A percentile compares a stretch with the other conserved stretches of the same genome.
These are phyloP conservation scores for Scheffersomyces insectosa DNA, from an alignment of 1,139 yeast species.

Conservation along the genomic window DNA sequence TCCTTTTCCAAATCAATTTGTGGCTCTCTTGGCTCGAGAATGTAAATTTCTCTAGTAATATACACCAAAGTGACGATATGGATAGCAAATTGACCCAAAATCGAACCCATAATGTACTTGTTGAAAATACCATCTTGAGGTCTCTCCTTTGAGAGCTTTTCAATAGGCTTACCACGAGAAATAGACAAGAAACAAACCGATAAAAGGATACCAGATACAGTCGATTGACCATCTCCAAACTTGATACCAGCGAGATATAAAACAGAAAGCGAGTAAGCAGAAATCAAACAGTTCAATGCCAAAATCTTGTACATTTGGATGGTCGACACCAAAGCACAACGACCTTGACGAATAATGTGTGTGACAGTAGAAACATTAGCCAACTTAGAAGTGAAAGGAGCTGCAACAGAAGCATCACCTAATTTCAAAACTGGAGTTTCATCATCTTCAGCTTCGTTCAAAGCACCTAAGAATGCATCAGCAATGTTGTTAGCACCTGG, in stretches of 20 bases:
- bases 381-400: slow-evolving; percentile 95
- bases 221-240: slow-evolving; percentile 96
- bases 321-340: slow-evolving; percentile 96
- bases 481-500: slow-evolving; percentile 56
- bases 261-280: slow-evolving; percentile 93
- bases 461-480: slow-evolving; percentile 68
- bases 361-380: slow-evolving; percentile 92
- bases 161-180: slow-evolving; percentile 89
- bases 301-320: slow-evolving; percentile 98
- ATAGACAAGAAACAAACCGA: slow-evolving; percentile 95
- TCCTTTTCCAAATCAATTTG: slow-evolving; percentile 86
- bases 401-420: slow-evolving; percentile 99
- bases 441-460: slow-evolving; percentile 71
- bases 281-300: slow-evolving; percentile 94
- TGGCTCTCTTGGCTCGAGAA: slow-evolving; percentile 88
- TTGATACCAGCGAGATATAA: slow-evolving; percentile 96
- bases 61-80: slow-evolving; percentile 83
- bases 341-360: slow-evolving; percentile 94
- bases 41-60: slow-evolving; percentile 79
- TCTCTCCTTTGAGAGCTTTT: slow-evolving; percentile 87
- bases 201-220: slow-evolving; percentile 85
- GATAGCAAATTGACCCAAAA: slow-evolving; percentile 92
- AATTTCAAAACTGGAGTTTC: slow-evolving; percentile 92
- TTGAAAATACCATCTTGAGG: slow-evolving; percentile 98
- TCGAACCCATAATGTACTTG: slow-evolving; percentile 94